A percentile compares a stretch with the other conserved stretches of the same genome.
phyloP scores from a whole-genome alignment of 192 early-diverging fungal genomes.

The Coemansia sp. region DNA sequence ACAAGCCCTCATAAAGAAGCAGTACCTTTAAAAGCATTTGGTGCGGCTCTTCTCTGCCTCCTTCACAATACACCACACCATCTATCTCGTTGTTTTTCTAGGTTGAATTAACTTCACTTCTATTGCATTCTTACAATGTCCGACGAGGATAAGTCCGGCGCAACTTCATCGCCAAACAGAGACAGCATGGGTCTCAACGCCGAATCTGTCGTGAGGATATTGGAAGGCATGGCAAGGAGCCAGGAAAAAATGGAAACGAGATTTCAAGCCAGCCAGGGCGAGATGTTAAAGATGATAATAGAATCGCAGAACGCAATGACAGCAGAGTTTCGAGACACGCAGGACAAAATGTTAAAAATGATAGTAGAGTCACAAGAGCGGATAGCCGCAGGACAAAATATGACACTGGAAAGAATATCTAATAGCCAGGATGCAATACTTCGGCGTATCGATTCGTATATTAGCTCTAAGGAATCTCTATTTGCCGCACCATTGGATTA shows the following conservation, averaged over 20 bases:
- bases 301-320: background rate
- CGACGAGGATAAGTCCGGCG: background rate
- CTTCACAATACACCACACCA: background rate
- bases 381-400: background rate
- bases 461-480: background rate
- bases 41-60: background rate
- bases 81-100: background rate
- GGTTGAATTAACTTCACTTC: background rate
- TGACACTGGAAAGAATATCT: background rate
- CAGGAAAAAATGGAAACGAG: background rate
- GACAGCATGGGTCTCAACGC: background rate
- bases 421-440: background rate
- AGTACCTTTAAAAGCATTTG: background rate
- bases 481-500: background rate
- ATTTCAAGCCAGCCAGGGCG: background rate
- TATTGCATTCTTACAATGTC: background rate
- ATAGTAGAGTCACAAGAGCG: background rate
- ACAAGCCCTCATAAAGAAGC: background rate
- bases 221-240: background rate
- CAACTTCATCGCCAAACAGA: background rate
- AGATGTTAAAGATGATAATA: background rate
- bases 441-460: background rate
- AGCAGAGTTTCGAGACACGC: background rate
- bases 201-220: background rate
- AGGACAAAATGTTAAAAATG: background rate